These are phyloP conservation scores for Eimeria nieschulzi DNA, from an alignment of 169 alveolate species.

Conservation along the genomic window DNA sequence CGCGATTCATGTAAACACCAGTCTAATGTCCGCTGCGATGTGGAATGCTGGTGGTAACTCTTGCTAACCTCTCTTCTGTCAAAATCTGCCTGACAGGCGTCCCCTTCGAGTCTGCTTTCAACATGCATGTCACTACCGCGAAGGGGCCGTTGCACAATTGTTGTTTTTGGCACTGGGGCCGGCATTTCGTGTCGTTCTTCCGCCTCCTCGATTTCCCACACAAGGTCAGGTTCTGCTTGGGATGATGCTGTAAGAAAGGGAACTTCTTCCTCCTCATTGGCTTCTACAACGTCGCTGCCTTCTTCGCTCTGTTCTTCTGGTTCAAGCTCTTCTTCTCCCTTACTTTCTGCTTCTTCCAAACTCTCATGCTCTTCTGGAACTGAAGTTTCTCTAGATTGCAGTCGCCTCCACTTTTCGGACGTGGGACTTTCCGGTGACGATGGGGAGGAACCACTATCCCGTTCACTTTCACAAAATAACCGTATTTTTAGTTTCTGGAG, in stretches of 20 bases:
- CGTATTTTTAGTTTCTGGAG: neutral
- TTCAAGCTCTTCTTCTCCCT: neutral
- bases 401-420: neutral
- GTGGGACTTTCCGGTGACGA: neutral
- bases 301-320: neutral
- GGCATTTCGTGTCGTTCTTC: neutral
- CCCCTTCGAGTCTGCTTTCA: conserved; percentile 15
- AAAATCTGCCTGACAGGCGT: conserved; percentile 43
- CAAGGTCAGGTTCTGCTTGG: conserved; percentile 3
- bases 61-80: conserved; percentile 52
- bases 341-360: neutral
- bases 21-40: too few relatives aligned
- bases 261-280: neutral
- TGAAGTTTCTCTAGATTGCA: conserved; percentile 45
- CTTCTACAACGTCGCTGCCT: neutral
- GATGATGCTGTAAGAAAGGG: neutral
- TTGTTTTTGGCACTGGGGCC: neutral
- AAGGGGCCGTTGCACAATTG: conserved; percentile 20
- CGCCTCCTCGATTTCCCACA: conserved; percentile 20
- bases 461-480: neutral
- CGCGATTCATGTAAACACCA: too few relatives aligned
- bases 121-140: conserved; percentile 20
- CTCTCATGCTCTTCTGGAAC: conserved; percentile 36
- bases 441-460: neutral
- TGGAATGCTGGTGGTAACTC: neutral